A percentile compares a stretch with the other conserved stretches of the same genome.
Evolutionary conservation across 1,284 basidiomycete species (phyloP).

Genomic region (Cutaneotrichosporon sp.): DNA sequence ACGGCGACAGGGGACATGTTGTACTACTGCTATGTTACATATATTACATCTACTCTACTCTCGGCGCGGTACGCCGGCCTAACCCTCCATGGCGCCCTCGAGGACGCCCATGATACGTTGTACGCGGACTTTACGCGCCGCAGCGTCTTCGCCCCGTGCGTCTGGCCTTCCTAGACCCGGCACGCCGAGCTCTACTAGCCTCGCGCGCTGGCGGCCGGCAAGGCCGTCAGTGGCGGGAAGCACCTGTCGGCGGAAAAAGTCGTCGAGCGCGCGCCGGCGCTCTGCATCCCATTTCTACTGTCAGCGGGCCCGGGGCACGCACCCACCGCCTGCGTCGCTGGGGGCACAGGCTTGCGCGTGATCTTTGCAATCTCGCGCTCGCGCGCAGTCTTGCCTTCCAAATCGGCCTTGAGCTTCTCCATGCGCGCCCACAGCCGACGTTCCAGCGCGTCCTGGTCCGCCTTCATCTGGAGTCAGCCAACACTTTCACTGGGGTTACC

Average conservation of each 20-base stretch:
- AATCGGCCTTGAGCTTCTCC: slow-evolving; percentile 41
- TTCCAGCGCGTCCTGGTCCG: slow-evolving; percentile 40
- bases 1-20: background rate
- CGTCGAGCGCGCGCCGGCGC: slow-evolving; percentile 15
- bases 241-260: slow-evolving; percentile 30
- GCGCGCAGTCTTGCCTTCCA: slow-evolving; percentile 23
- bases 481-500: slow-evolving; percentile 19
- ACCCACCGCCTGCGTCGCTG: slow-evolving; percentile 32
- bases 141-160: background rate
- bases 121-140: slow-evolving; percentile 24
- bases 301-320: background rate
- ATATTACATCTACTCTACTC: slow-evolving; percentile 3
- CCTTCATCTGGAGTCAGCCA: slow-evolving; percentile 38
- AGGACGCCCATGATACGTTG: slow-evolving; percentile 38
- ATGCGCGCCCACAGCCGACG: slow-evolving; percentile 39
- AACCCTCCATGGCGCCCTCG: slow-evolving; percentile 28
- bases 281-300: slow-evolving; percentile 26
- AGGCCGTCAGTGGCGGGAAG: slow-evolving; percentile 34
- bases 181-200: slow-evolving; percentile 35
- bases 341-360: slow-evolving; percentile 26
- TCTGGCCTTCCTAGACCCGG: slow-evolving; percentile 30
- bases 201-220: slow-evolving; percentile 25
- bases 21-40: slow-evolving; percentile 9
- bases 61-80: background rate
- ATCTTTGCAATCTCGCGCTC: slow-evolving; percentile 39